Evolutionary conservation across 768 basidiomycete species (phyloP), one percentile per base, ranked within the genome.

Genomic region (Pholiota microspora): DNA sequence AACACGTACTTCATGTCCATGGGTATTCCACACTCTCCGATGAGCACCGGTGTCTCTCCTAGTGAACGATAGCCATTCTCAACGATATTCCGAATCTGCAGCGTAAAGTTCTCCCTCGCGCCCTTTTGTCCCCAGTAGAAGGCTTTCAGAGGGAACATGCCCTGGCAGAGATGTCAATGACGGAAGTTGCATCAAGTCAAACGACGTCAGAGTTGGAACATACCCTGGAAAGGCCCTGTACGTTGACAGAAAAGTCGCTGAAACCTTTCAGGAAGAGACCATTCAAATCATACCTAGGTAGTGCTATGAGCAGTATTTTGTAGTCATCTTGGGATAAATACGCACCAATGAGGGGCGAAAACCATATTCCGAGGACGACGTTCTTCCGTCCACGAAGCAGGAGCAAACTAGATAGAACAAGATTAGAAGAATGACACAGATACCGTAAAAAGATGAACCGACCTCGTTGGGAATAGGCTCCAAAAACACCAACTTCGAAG

Each of bases 381-480:
- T 50, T 88, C 82, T 42, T 77, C 69, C 0, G 87, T 89, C 87
- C 90, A 97, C 0, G 83, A 82, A 1, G 81, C 60, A 0, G 92
- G 88, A 63, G 91, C 94, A 63, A 88, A 89, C 92, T 95, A 15
- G 4, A 36, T 7, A 4, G 29, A 9, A 18, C 12, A 28, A 57
- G 21, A 66, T 38, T 28, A 7, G 9, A 10, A 28, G 59, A 18
- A 68, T 45, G 21, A 4, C 13, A 29, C 15, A 2, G 42, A 7
- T 53, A 24, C 38, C 24, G 25, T 18, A 40, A 27, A 28, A 12
- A 2, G 28, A 48, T 53, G 2, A 15, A 59, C 64, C 2, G 35
- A 92, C 92, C 76, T 99, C 96, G 61, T 99, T 99, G 6, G 97
- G 96, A 58, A 99, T 89, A 15, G 88, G 81, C 61, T 96, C 96